Conservation (phyloP, 2,329 filamentous ascomycete species). For the Cordyceps militaris region DNA sequence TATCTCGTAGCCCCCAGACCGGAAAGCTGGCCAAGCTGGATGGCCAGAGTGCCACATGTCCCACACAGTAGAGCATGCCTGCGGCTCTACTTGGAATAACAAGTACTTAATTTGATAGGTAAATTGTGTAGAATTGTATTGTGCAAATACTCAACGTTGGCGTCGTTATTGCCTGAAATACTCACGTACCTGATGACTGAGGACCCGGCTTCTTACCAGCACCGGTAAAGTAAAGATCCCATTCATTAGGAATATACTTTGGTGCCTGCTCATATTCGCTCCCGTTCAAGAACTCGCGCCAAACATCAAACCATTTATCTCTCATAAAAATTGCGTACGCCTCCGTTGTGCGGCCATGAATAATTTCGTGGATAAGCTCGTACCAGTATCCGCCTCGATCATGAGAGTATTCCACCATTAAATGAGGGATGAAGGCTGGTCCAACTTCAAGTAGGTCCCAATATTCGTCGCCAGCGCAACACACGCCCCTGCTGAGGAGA, state of each 20-base stretch:
- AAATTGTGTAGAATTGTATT: background rate
- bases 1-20: background rate
- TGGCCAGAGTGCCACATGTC: background rate
- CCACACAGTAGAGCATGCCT: background rate
- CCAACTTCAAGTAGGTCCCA: constrained; percentile 10
- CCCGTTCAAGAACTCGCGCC: constrained; percentile 5
- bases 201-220: background rate
- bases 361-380: constrained; percentile 13
- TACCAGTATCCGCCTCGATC: constrained; percentile 12
- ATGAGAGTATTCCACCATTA: constrained; percentile 12
- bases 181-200: constrained; percentile 2
- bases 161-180: background rate
- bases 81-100: background rate
- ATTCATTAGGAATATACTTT: constrained; percentile 10
- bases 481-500: background rate
- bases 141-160: background rate
- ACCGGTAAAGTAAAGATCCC: constrained; percentile 6
- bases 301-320: constrained; percentile 3
- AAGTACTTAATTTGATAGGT: background rate
- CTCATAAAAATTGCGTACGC: constrained; percentile 2
- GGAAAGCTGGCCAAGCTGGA: background rate
- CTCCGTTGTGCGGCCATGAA: constrained; percentile 10
- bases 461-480: constrained; percentile 3
- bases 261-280: constrained; percentile 6
- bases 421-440: constrained; percentile 6